Conservation (phyloP, 768 basidiomycete genomes). For the Lepiota brunneoincarnata region DNA sequence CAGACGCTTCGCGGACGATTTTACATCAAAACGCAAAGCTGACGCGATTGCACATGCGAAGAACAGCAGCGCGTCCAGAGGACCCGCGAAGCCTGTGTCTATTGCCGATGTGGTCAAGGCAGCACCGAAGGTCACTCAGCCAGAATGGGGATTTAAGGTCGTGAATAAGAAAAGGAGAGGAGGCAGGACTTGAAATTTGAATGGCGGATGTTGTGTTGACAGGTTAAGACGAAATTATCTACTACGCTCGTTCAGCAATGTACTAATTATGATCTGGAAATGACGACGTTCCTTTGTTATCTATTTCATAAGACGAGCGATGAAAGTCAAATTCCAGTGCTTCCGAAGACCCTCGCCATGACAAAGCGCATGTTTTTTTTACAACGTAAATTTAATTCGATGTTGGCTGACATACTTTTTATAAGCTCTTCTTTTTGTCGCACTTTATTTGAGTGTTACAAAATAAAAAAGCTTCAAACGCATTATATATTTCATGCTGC, state of each 20-base stretch:
- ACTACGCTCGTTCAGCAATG: slow-evolving; percentile 1
- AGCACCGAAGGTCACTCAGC: slow-evolving; percentile 70
- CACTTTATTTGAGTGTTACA: no score
- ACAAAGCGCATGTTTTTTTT: no score
- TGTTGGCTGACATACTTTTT: no score
- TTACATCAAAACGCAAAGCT: slow-evolving; percentile 79
- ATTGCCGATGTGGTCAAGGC: slow-evolving; percentile 91
- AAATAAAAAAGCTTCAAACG: no score
- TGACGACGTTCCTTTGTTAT: background rate
- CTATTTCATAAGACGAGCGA: background rate
- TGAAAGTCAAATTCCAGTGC: no score
- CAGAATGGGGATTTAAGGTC: slow-evolving; percentile 90
- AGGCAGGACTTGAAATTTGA: slow-evolving; percentile 42
- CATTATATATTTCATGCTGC: no score
- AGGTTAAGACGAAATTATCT: slow-evolving; percentile 4
- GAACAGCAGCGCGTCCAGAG: slow-evolving; percentile 38
- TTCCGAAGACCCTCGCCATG: no score
- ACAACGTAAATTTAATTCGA: no score
- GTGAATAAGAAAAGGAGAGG: slow-evolving; percentile 97
- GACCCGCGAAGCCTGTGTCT: slow-evolving; percentile 56
- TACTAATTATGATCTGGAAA: slow-evolving; percentile 4
- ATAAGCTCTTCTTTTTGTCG: no score
- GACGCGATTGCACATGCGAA: slow-evolving; percentile 60
- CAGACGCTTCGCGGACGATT: slow-evolving; percentile 91
- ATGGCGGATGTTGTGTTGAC: background rate